Base-by-base conservation (phyloP, 2,329 filamentous ascomycete genomes). In the Paecilomyces dactylethromorphus region DNA sequence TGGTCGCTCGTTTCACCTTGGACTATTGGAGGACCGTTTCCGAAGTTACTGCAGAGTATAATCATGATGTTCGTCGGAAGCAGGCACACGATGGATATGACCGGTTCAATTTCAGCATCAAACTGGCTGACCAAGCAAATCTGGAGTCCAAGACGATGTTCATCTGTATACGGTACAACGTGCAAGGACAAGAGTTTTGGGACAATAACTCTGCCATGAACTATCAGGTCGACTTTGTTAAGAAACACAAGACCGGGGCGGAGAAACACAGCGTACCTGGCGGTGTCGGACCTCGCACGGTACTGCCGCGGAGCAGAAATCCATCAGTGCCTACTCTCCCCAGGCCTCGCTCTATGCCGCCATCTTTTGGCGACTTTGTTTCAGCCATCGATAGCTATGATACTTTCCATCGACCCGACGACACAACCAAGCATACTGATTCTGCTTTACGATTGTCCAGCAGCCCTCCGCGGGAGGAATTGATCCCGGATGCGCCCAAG, bases 1-100 rank as follows among this genome's bases (percentile, higher is more conserved):
- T 99, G 57, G 86, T 89, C n/a, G 93, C 91, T 73, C 87, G 94
- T 55, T 99, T 99, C 74, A 99, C 94, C 0, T 83, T 97, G 53
- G 94, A 99, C 74, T 94, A 96, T 77, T 99, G 94, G 94, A 96
- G 96, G 82, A 99, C 94, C 0, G 95, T 92, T 0, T 99, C 94
- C 0, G 94, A 99, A 72, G 89, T 97, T 1, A 82, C 83, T 39
- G 93, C 91, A n/a, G 92, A 97, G 68, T 99, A 85, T 78, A 88
- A 87, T 71, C 85, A 90, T 62, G 90, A 94, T 75, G 84, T 93
- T 53, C 85, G 86, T 51, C 85, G 85, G 29, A 84, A 84, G 65
- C 84, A 88, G 50, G 60, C 65, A 12, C 78, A 84, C 22, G 82
- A 88, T 65, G 86, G 88, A 54, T 88, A 88, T 66, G 94, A 99